Evolutionary conservation across 2,329 filamentous ascomycete genomes (phyloP).

Genomic region (Atkinsonella hypoxylon): DNA sequence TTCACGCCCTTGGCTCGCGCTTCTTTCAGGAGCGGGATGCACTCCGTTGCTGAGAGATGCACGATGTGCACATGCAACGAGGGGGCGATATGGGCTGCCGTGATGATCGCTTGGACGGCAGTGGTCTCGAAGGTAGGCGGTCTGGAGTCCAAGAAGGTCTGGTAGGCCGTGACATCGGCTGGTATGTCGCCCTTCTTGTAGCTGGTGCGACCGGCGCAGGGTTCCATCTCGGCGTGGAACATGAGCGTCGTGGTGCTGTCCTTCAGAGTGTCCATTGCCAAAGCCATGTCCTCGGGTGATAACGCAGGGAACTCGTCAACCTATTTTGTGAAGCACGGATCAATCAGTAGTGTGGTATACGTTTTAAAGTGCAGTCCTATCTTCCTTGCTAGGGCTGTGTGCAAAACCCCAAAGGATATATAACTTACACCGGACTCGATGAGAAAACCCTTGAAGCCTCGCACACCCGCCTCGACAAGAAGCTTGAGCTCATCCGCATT

Average conservation of each 20-base stretch:
- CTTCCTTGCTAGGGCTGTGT: too few relatives aligned
- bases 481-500: slow-evolving; percentile 70
- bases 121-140: slow-evolving; percentile 85
- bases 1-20: slow-evolving; percentile 65
- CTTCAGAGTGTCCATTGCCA: slow-evolving; percentile 71
- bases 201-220: slow-evolving; percentile 50
- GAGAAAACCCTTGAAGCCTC: slow-evolving; percentile 95
- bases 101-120: slow-evolving; percentile 77
- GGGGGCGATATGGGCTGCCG: slow-evolving; percentile 68
- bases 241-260: slow-evolving; percentile 82
- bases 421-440: slow-evolving; percentile 82
- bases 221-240: slow-evolving; percentile 98
- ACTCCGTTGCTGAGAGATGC: slow-evolving; percentile 80
- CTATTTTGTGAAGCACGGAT: slow-evolving; percentile 27
- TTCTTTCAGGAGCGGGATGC: slow-evolving; percentile 66
- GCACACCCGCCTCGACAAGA: slow-evolving; percentile 72
- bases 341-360: neutral
- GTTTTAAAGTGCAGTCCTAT: too few relatives aligned
- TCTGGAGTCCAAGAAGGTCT: slow-evolving; percentile 82
- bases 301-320: slow-evolving; percentile 94
- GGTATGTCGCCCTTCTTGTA: neutral
- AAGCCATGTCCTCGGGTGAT: slow-evolving; percentile 62
- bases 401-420: neutral
- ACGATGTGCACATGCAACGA: slow-evolving; percentile 84
- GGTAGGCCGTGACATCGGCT: slow-evolving; percentile 58